Evolutionary conservation across 2,329 filamentous ascomycete species (phyloP).

Genomic region (Fusarium vanettenii): DNA sequence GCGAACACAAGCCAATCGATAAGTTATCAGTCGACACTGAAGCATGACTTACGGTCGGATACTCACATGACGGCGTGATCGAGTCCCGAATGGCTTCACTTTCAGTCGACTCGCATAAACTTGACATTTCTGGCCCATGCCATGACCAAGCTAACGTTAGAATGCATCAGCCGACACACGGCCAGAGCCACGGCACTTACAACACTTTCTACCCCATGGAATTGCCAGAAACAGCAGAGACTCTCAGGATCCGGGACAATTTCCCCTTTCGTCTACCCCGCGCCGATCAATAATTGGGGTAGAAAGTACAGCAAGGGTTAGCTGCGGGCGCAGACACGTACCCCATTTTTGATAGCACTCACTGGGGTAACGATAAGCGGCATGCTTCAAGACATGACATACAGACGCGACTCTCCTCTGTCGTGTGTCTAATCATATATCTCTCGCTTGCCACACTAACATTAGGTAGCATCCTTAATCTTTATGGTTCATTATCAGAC

Average conservation of each 20-base stretch:
- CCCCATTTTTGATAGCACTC: slow-evolving; percentile 1
- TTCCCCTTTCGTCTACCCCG: slow-evolving; percentile 1
- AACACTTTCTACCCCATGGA: neutral
- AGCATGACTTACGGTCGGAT: neutral
- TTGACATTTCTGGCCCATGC: neutral
- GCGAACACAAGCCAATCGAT: neutral
- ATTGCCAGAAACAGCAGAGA: neutral
- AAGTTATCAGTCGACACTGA: neutral
- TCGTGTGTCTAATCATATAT: neutral
- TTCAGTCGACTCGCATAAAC: neutral
- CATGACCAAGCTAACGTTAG: no score
- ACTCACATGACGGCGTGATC: neutral
- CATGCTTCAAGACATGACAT: neutral
- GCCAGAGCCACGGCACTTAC: neutral
- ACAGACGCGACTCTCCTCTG: neutral
- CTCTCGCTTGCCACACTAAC: neutral
- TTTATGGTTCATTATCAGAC: neutral
- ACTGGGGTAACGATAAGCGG: neutral
- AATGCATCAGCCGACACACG: neutral
- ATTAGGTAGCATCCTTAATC: neutral
- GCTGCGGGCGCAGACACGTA: neutral
- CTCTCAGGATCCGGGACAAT: neutral
- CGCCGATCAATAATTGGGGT: neutral
- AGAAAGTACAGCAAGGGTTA: neutral
- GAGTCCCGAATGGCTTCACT: neutral